Conservation (phyloP, 345 rosid genomes). For the Corchorus olitorius region DNA sequence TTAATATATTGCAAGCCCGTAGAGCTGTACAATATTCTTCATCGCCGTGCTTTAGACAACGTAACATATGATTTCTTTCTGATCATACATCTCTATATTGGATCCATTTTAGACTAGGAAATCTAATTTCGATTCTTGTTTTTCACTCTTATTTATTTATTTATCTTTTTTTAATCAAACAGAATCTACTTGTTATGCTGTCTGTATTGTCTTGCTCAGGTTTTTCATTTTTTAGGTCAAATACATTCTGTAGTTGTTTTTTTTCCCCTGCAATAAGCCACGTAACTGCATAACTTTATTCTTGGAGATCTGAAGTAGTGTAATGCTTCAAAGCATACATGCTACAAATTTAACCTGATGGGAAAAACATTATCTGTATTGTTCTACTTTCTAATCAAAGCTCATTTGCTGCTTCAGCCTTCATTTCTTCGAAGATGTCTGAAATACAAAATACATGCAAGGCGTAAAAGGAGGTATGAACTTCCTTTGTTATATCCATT, state of each 20-base stretch:
- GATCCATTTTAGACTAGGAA: not conserved
- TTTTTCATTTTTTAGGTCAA: not conserved
- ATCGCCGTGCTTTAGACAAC: conserved; percentile 54
- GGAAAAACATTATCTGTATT: not conserved
- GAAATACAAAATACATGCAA: conserved; percentile 59
- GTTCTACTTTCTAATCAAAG: conserved; percentile 14
- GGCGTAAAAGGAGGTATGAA: conserved; percentile 56
- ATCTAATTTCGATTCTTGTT: not conserved
- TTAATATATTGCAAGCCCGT: conserved; percentile 86
- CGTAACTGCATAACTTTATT: not conserved
- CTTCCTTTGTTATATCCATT: conserved; percentile 12
- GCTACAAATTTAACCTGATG: not conserved
- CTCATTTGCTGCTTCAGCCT: conserved; percentile 52
- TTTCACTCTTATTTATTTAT: not conserved
- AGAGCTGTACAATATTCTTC: conserved; percentile 72
- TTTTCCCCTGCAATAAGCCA: not conserved
- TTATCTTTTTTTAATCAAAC: too few species aligned
- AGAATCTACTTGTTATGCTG: not conserved
- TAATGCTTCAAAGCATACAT: not conserved
- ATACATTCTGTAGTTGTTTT: not conserved
- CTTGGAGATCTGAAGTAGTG: not conserved
- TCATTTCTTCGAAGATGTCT: conserved; percentile 72
- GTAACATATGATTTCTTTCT: conserved; percentile 38
- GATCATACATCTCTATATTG: conserved; percentile 14
- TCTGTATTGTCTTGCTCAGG: not conserved